Base-by-base conservation (phyloP, 129 eudicot genomes). In the Flaveria bidentis region DNA sequence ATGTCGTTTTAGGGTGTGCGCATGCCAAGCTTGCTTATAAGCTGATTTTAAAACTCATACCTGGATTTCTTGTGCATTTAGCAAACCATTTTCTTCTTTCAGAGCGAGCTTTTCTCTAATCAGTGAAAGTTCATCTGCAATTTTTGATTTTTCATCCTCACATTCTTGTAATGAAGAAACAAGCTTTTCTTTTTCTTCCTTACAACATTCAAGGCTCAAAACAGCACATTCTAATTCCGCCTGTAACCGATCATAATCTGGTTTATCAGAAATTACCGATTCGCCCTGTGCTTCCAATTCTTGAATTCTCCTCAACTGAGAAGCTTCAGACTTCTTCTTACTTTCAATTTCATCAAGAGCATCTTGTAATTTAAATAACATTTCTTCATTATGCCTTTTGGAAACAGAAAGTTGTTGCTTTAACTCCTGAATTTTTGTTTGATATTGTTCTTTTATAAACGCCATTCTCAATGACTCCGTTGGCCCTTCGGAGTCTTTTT, bases 131-230 rank as follows among this genome's bases (percentile, higher is more conserved):
- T 87, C 96, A 36, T 22, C 85, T 0, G 75, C 75, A 57, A 86
- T 58, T 28, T 49, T 83, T 23, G 73, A 50, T 64, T 88, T 88
- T 82, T 94, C 91, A 36, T 78, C 84, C 71, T 78, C 82, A 10
- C 86, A 82, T 80, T 91, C 86, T 58, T 72, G 84, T 78, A 95
- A 78, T 58, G 82, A 86, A 51, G 77, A 80, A 61, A 71, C 87
- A 52, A 95, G 84, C 81, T 86, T 89, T 82, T 89, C 91, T 73
- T 95, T 91, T 81, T 95, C 99, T 85, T 95, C 97, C 83, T 85
- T 95, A 78, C 99, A 95, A 76, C 99, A 95, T 76, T 95, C 97
- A 20, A 95, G 88, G 84, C 94, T 91, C 74, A 95, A 83, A 22
- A 84, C 44, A 2, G 97, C 89, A 71, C 97, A 95, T 63, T 95